Conservation (phyloP, 345 rosid species). For the Noccaea bulbosa region DNA sequence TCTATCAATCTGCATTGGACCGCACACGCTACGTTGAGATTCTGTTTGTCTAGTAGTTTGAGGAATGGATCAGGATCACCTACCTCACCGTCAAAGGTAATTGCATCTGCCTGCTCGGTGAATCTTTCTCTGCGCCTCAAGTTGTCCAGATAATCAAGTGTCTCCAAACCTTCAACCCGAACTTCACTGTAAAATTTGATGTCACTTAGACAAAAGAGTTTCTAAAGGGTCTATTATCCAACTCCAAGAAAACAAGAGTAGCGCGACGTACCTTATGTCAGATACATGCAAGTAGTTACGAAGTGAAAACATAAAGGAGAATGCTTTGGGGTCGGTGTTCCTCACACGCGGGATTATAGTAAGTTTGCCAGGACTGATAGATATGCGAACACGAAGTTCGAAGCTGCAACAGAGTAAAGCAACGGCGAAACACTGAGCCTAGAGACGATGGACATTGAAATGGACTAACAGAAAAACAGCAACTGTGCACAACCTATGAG, state of each 20-base stretch:
- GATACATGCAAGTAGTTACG: slow-evolving; percentile 83
- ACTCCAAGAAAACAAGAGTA: neutral
- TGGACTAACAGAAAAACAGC: neutral
- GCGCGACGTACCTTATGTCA: slow-evolving; percentile 68
- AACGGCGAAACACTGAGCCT: slow-evolving; percentile 1
- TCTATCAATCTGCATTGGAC: slow-evolving; percentile 63
- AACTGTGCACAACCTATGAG: slow-evolving; percentile 61
- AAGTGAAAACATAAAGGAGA: slow-evolving; percentile 72
- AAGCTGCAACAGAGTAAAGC: slow-evolving; percentile 58
- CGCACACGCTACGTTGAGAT: neutral
- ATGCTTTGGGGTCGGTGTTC: slow-evolving; percentile 74
- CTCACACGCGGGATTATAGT: slow-evolving; percentile 90
- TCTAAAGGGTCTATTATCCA: neutral
- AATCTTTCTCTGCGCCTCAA: slow-evolving; percentile 63
- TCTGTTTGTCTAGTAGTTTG: slow-evolving; percentile 1
- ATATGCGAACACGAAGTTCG: slow-evolving; percentile 82
- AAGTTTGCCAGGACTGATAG: slow-evolving; percentile 75
- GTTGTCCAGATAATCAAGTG: slow-evolving; percentile 91
- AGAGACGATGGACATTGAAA: slow-evolving; percentile 16
- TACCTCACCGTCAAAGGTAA: slow-evolving; percentile 95
- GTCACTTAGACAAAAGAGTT: neutral
- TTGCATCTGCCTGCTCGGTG: slow-evolving; percentile 97
- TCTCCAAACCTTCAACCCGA: slow-evolving; percentile 96
- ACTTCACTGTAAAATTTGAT: slow-evolving; percentile 77
- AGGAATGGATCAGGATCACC: slow-evolving; percentile 40